Percentiles rank a stretch among this genome's conserved stretches.
Conservation (phyloP, 2,329 filamentous ascomycete genomes). For the Cryoendolithus antarcticus region DNA sequence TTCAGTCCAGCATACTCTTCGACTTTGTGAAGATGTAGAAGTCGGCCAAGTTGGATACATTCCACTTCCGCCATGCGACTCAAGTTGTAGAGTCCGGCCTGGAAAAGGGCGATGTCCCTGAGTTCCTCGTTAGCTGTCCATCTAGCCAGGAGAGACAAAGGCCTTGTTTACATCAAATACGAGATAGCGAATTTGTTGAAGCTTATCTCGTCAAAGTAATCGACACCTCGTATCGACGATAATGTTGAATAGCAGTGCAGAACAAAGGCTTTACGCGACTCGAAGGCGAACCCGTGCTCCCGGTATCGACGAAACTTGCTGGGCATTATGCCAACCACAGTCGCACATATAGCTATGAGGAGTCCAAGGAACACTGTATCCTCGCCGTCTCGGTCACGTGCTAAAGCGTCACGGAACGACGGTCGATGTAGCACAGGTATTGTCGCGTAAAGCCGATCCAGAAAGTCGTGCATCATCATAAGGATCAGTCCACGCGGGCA, state of each 20-base stretch:
- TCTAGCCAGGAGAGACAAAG: too few species aligned
- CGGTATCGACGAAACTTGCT: constrained; percentile 4
- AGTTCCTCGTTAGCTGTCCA: too few species aligned
- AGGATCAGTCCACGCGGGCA: constrained; percentile 4
- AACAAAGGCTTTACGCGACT: constrained; percentile 1
- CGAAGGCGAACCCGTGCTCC: neutral
- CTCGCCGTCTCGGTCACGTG: constrained; percentile 1
- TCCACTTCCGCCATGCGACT: constrained; percentile 4
- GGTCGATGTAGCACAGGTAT: constrained; percentile 5
- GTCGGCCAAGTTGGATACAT: constrained; percentile 3
- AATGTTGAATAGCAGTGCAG: constrained; percentile 1
- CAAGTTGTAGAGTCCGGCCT: constrained; percentile 2
- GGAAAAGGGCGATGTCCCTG: constrained; percentile 3
- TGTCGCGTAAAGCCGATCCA: constrained; percentile 1
- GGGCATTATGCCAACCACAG: constrained; percentile 2
- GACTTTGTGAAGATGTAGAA: constrained; percentile 3
- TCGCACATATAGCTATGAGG: constrained; percentile 2
- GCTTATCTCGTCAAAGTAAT: constrained; percentile 5
- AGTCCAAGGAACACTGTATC: constrained; percentile 2
- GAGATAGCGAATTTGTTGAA: constrained; percentile 4
- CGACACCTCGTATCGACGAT: constrained; percentile 1
- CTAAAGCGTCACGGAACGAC: constrained; percentile 1
- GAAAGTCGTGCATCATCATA: constrained; percentile 4
- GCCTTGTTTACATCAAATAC: constrained; percentile 1
- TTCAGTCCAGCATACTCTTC: constrained; percentile 4